Base-by-base conservation (phyloP, 2,329 filamentous ascomycete species). In the Cercospora sp. region DNA sequence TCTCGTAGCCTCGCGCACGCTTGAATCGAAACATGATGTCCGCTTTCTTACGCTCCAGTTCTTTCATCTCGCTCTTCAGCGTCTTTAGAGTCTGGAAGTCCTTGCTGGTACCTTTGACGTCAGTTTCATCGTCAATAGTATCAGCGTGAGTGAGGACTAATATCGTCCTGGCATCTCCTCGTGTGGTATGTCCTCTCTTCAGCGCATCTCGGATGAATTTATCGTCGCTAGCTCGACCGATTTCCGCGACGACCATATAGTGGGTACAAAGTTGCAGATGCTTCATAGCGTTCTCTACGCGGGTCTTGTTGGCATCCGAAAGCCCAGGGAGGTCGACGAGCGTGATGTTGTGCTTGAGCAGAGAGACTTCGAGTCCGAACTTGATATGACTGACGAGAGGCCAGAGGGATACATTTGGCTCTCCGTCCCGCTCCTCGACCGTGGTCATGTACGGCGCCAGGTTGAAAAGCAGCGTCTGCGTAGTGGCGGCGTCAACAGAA, bases 251-350 rank as follows among this genome's bases (percentile, higher is more conserved):
- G 2, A 45, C 39, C 39, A 45, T 45, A n/a, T 45, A 45, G 9
- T 45, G 39, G 1, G 39, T 45, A 16, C 39, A 45, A 45, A 18
- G n/a, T 16, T 45, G 39, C 9, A 45, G n/a, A 18, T 45, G 39
- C 7, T 18, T 45, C n/a, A 18, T 18, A 6, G 39, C 39, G 7
- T 45, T 45, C 1, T 18, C 39, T n/a, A 18, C n/a, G 6, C n/a
- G n/a, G 6, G 39, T 45, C n/a, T 31, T 62, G 51, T 74, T 73
- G 20, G 48, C 30, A 48, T 74, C 74, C 5, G 69, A 66, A 0
- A 70, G 59, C 2, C 72, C 74, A 4, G 74, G 73, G 16, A 65
- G 28, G 57, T 75, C 73, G 9, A 74, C 45, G 3, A 75, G 63
- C 10, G 55, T 60, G 23, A 75, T 70, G 5, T 68, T 66, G 5